Conservation (phyloP, 352 stramenopile genomes). For the Plasmopara viticola region DNA sequence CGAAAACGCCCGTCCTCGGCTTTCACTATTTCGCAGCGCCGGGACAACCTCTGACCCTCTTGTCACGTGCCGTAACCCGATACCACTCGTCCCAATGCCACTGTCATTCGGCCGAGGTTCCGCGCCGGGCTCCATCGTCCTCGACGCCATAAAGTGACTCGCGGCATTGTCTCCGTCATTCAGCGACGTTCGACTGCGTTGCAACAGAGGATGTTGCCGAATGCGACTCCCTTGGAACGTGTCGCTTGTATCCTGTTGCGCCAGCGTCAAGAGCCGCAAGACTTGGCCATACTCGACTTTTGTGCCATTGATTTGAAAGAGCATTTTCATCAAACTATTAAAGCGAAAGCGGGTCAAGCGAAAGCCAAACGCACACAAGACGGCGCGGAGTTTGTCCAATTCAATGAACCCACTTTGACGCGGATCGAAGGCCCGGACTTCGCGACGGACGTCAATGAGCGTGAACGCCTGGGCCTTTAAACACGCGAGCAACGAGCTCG, state of each 20-base stretch:
- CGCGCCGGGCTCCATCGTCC: neutral
- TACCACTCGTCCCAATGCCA: neutral
- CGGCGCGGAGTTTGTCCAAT: slow-evolving; percentile 33
- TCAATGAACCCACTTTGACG: slow-evolving; percentile 31
- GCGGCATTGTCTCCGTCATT: slow-evolving; percentile 2
- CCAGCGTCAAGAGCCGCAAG: slow-evolving; percentile 28
- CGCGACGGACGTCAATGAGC: slow-evolving; percentile 28
- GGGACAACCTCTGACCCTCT: neutral
- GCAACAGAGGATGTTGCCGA: slow-evolving; percentile 21
- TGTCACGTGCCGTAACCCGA: neutral
- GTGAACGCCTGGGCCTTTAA: slow-evolving; percentile 19
- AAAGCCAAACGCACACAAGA: slow-evolving; percentile 40
- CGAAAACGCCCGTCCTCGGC: slow-evolving; percentile 3
- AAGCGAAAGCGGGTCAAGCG: slow-evolving; percentile 49
- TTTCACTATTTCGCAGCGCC: neutral
- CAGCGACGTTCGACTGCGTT: slow-evolving; percentile 8
- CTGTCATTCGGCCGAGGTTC: neutral
- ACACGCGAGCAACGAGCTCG: slow-evolving; percentile 20
- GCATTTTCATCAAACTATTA: slow-evolving; percentile 48
- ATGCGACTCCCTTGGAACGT: neutral
- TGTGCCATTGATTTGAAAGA: slow-evolving; percentile 38
- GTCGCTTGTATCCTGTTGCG: slow-evolving; percentile 12
- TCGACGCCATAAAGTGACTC: no score
- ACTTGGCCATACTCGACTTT: slow-evolving; percentile 46
- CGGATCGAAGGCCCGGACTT: slow-evolving; percentile 27